Evolutionary conservation across 1,284 basidiomycete species (phyloP), one percentile per base, ranked within the genome.

Genomic region (Cryptococcus jaspeensis): DNA sequence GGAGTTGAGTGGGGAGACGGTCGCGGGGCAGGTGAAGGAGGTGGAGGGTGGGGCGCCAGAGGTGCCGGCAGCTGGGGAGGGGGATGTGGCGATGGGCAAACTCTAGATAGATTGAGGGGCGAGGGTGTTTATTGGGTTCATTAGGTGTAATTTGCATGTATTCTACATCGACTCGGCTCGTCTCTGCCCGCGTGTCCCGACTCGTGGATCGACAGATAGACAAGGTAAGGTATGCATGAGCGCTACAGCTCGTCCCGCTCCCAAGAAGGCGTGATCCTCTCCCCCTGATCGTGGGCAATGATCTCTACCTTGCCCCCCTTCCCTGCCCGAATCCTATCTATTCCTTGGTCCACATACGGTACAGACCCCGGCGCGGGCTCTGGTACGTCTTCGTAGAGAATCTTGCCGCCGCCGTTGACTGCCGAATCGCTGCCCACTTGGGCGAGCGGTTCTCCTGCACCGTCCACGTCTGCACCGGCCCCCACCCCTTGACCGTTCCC

Each of bases 261-360:
- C 50, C 55, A 52, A 16, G 22, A 11, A 3, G 52, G 25, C 8
- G 15, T 20, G n/a, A 53, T 46, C 2, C 47, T n/a, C 11, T 43
- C 32, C 22, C 20, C 20, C 3, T 51, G 36, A 25, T 51, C 48
- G 28, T 53, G 8, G 2, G 18, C 40, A 41, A 58, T 55, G 16
- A 52, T 44, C 39, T 55, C 52, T 5, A 54, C 50, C 36, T 65
- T 60, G 3, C 65, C 64, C 18, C 64, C 37, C 35, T 56, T 50
- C 7, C 52, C 58, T 20, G 56, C 48, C 16, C 43, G 18, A 6
- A 18, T 5, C 25, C 16, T 6, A 11, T 49, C n/a, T 36, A 20
- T 37, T 18, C 36, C 47, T 36, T 37, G 7, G 15, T 49, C 47
- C 7, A 32, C 0, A 1, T 32, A 35, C 16, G 47, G 28, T 37